Evolutionary conservation across 139 green algal genomes (phyloP), one percentile per base, ranked within the genome.

Genomic region (Spirogloea muscicola): DNA sequence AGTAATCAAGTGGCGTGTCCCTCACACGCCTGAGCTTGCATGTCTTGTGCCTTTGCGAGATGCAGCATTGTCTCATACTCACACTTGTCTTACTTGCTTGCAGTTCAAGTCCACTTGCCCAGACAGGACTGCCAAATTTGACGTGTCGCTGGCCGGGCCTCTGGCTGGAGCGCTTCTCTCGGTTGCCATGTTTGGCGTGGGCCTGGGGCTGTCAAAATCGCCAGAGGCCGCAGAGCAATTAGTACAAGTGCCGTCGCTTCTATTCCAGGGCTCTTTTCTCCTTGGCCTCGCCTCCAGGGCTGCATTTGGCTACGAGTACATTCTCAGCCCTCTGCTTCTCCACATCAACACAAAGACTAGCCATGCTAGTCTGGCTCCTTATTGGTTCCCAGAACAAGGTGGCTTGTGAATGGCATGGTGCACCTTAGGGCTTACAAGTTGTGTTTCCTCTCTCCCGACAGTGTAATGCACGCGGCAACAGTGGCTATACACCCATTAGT

Each of bases 401-500:
- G n/a, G n/a, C n/a, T n/a, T n/a, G 21, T 62, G 13, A 68, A 27
- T 74, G 13, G 16, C 46, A 70, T 16, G 13, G 13, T 58, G 62
- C 62, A 16, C 25, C n/a, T n/a, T n/a, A n/a, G n/a, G n/a, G n/a
- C n/a, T 36, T n/a, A n/a, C n/a, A n/a, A n/a, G n/a, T n/a, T n/a
- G n/a, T n/a, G n/a, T n/a, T n/a, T n/a, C n/a, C n/a, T n/a, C n/a
- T n/a, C n/a, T n/a, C n/a, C n/a, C n/a, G n/a, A 51, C 63, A 79
- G 71, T 5, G 69, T 39, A 55, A 74, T 79, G 71, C 71, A 79
- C 9, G 63, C 36, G 51, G 39, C 68, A 27, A 38, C 27, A 42
- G 67, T 79, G 4, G 34, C 65, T 31, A 79, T 79, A n/a, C 71
- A 79, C 9, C 71, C 71, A 21, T 38, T 79, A n/a, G 71, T 79